phyloP scores from a whole-genome alignment of 305 asterid species.

The Plantago coronopus region DNA sequence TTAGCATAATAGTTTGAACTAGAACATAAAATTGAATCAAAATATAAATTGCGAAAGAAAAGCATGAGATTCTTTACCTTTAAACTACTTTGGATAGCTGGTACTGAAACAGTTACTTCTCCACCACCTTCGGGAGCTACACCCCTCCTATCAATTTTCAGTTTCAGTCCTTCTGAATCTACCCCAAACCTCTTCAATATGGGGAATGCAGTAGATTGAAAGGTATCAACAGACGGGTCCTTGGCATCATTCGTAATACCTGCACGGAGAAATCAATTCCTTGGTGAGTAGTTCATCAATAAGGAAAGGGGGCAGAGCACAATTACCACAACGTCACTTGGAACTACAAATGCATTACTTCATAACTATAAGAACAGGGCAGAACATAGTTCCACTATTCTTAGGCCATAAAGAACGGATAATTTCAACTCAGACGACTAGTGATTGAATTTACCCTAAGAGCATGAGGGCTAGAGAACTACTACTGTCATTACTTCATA shows the following conservation, averaged over 20 bases:
- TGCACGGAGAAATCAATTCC: constrained; percentile 18
- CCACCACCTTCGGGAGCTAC: constrained; percentile 94
- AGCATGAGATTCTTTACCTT: constrained; percentile 37
- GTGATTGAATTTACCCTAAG: too few relatives aligned
- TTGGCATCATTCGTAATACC: constrained; percentile 85
- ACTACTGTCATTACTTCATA: too few relatives aligned
- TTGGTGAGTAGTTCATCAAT: too few relatives aligned
- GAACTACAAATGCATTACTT: too few relatives aligned
- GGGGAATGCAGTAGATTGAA: constrained; percentile 59
- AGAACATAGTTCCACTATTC: too few relatives aligned
- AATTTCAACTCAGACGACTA: too few relatives aligned
- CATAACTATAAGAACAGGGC: too few relatives aligned
- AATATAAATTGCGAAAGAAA: not conserved
- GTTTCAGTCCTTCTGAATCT: constrained; percentile 61
- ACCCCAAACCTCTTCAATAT: constrained; percentile 78
- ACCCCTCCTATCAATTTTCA: constrained; percentile 79
- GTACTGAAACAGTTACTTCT: constrained; percentile 64
- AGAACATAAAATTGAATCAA: not conserved
- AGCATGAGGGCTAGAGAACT: too few relatives aligned
- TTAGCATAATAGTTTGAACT: not conserved
- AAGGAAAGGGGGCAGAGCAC: too few relatives aligned
- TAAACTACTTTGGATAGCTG: constrained; percentile 56
- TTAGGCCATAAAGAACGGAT: too few relatives aligned
- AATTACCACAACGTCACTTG: too few relatives aligned
- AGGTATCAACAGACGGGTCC: constrained; percentile 91